phyloP scores from a whole-genome alignment of 257 asterid genomes.

The Cordia subcordata region DNA sequence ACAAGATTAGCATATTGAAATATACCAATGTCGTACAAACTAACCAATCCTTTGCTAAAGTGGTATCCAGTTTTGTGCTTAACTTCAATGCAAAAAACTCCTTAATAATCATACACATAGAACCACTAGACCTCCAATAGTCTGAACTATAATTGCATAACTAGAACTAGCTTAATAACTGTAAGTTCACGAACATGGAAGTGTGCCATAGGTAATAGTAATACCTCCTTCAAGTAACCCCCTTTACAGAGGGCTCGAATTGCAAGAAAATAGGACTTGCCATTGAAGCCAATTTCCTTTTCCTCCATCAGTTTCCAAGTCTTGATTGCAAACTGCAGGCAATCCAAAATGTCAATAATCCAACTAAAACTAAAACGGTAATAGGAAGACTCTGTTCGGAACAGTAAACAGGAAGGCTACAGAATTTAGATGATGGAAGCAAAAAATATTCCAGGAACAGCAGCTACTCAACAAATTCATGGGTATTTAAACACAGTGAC shows the following conservation, averaged over 20 bases:
- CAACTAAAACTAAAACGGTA: background rate
- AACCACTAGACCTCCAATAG: constrained; percentile 3
- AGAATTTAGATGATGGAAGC: background rate
- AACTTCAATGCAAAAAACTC: too few species aligned
- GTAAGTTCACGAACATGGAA: background rate
- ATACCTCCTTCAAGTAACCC: constrained; percentile 78
- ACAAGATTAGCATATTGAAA: constrained; percentile 2
- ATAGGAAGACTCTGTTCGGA: background rate
- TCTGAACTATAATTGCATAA: background rate
- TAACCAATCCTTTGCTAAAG: background rate
- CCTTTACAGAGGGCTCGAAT: constrained; percentile 73
- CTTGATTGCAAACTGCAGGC: constrained; percentile 75
- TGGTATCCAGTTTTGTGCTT: background rate
- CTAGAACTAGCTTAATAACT: background rate
- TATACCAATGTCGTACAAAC: background rate
- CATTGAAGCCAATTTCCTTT: constrained; percentile 45
- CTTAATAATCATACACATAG: too few species aligned
- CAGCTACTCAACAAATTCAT: background rate
- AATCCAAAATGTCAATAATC: background rate
- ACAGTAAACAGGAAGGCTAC: too few species aligned
- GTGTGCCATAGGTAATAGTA: background rate
- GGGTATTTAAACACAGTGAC: too few species aligned
- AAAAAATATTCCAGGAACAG: background rate
- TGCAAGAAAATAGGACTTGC: constrained; percentile 43
- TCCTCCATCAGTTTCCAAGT: constrained; percentile 69